A percentile compares a stretch with the other conserved stretches of the same genome.
These are phyloP conservation scores for Periconia macrospinosa DNA, from an alignment of 2,329 filamentous ascomycete genomes.

Conservation along the genomic window DNA sequence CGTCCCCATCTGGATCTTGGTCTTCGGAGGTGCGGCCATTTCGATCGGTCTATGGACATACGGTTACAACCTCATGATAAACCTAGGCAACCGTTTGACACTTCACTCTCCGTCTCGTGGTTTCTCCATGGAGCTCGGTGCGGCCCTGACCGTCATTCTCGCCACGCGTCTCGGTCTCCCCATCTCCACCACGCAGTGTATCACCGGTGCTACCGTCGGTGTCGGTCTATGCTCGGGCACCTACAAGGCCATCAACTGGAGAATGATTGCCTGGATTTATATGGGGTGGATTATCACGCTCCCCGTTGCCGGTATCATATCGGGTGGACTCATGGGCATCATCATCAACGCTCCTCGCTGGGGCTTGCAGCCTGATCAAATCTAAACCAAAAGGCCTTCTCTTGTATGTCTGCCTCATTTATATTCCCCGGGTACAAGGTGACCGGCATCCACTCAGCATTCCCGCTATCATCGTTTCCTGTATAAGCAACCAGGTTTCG, in stretches of 20 bases:
- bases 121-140: conserved; percentile 44
- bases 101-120: conserved; percentile 64
- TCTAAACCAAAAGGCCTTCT: neutral
- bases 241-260: conserved; percentile 48
- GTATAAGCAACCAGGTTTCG: too few species aligned
- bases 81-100: conserved; percentile 64
- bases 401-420: too few species aligned
- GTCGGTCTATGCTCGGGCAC: conserved; percentile 37
- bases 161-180: conserved; percentile 62
- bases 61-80: conserved; percentile 67
- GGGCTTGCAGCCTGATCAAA: conserved; percentile 12
- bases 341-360: conserved; percentile 61
- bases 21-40: conserved; percentile 53
- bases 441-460: too few species aligned
- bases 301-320: conserved; percentile 51
- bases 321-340: conserved; percentile 64
- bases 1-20: conserved; percentile 64
- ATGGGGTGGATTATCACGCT: conserved; percentile 50
- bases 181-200: conserved; percentile 62
- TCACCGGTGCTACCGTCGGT: conserved; percentile 36
- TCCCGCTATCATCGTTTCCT: too few species aligned
- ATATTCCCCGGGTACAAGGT: too few species aligned
- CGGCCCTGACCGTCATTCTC: conserved; percentile 64
- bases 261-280: conserved; percentile 46
- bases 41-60: conserved; percentile 64